Base-by-base conservation (phyloP, 805 yeast species). In the Hanseniaspora guilliermondii region DNA sequence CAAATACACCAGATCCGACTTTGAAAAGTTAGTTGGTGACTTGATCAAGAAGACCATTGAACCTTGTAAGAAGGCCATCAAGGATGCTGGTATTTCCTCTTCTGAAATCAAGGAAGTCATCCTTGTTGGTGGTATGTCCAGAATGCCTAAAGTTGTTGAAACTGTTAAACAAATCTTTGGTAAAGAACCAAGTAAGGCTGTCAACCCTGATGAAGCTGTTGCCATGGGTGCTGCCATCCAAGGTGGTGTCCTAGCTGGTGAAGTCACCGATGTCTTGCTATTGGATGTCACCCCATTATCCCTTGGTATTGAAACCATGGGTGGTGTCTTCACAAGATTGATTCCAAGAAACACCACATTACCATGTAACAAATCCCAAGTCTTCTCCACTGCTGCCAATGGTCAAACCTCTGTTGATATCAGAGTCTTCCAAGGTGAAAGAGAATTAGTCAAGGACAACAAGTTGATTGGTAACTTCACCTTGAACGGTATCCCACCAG, bases 381-480 rank as follows among this genome's bases (percentile, higher is more conserved):
- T 88, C 66, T 88, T 89, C 84, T 87, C 95, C 54, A 87, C 96
- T 65, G 96, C 96, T 60, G 88, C 95, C 61, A 85, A 91, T 64
- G 96, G 96, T 70, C 96, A 87, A 78, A 87, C 96, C 60, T 85
- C 95, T 64, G 95, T 87, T 64, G 95, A 87, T 77, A 88, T 88
- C 75, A 84, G 96, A 76, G 97, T 88, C 58, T 89, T 87, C 96
- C 96, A 88, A 78, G 97, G 97, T 78, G 97, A 88, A 80, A 86
- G 97, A 79, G 96, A 88, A 76, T 82, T 89, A 68, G 95, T 91
- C 67, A 85, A 95, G 76, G 97, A 88, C 79, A 88, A 88, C 86
- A 88, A 89, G 77, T 80, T 89, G 70, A 86, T 88, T 70, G 97
- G 97, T 73, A 88, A 89, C 85, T 88, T 88, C 76, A 88, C 95